Evolutionary conservation across 352 stramenopile species (phyloP).

Genomic region (Phytophthora sp.): DNA sequence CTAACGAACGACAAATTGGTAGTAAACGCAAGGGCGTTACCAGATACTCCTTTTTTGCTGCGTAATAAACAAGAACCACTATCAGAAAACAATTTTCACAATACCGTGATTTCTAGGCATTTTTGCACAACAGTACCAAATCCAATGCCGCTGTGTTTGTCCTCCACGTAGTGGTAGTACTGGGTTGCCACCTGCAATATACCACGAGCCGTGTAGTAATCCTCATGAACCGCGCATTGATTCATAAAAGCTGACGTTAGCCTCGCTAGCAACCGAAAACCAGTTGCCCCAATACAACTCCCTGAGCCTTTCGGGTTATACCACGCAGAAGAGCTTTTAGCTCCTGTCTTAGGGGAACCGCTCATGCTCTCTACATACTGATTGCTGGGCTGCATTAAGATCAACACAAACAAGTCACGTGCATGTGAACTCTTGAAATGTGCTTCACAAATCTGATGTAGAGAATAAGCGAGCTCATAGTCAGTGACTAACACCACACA

Average conservation of each 20-base stretch:
- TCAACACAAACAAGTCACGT: slow-evolving; percentile 82
- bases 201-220: slow-evolving; percentile 80
- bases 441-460: slow-evolving; percentile 54
- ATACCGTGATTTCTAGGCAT: background rate
- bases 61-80: background rate
- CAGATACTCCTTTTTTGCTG: slow-evolving; percentile 86
- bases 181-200: slow-evolving; percentile 83
- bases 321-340: slow-evolving; percentile 49
- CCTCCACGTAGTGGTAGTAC: slow-evolving; percentile 83
- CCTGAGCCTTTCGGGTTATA: slow-evolving; percentile 85
- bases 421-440: slow-evolving; percentile 77
- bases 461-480: background rate
- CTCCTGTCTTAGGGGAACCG: slow-evolving; percentile 28
- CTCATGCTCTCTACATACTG: slow-evolving; percentile 66
- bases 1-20: slow-evolving; percentile 76
- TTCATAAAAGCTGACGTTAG: slow-evolving; percentile 72
- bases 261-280: slow-evolving; percentile 66
- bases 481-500: background rate
- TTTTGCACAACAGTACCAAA: slow-evolving; percentile 52
- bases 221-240: slow-evolving; percentile 77
- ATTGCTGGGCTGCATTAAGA: slow-evolving; percentile 86
- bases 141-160: slow-evolving; percentile 71
- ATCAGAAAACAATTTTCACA: background rate
- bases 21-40: slow-evolving; percentile 61
- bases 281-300: slow-evolving; percentile 76